Percentiles rank a stretch among this genome's conserved stretches.
Conservation (phyloP, 441 rosid genomes). For the Melianthus villosus region DNA sequence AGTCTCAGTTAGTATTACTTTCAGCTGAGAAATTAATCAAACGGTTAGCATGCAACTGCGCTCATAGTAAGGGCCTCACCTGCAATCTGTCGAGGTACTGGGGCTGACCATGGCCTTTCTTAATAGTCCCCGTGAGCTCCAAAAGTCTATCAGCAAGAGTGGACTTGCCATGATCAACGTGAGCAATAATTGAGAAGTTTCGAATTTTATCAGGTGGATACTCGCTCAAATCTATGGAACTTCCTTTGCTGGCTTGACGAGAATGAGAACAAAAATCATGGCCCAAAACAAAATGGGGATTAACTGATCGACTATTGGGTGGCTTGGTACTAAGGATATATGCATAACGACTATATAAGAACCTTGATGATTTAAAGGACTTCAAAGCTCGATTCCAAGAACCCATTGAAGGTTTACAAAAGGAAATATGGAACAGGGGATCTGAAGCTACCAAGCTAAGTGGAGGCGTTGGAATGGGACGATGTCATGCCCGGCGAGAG, state of each 20-base stretch:
- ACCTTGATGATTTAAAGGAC: slow-evolving; percentile 33
- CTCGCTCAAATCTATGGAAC: slow-evolving; percentile 44
- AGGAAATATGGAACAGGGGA: too few species aligned
- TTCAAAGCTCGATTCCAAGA: slow-evolving; percentile 33
- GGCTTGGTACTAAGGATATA: slow-evolving; percentile 5
- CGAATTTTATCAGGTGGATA: slow-evolving; percentile 64
- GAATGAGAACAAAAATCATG: slow-evolving; percentile 35
- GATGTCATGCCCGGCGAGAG: too few species aligned
- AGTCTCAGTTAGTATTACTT: neutral
- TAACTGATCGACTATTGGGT: slow-evolving; percentile 1
- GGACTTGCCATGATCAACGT: slow-evolving; percentile 90
- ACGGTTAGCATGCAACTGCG: neutral
- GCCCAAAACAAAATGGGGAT: slow-evolving; percentile 9
- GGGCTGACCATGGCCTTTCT: slow-evolving; percentile 88
- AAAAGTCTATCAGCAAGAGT: slow-evolving; percentile 90
- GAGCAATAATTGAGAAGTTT: slow-evolving; percentile 91
- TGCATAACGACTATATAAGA: slow-evolving; percentile 6
- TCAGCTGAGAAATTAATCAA: neutral
- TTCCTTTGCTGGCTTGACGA: slow-evolving; percentile 25
- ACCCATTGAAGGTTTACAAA: slow-evolving; percentile 44
- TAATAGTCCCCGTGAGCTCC: slow-evolving; percentile 93
- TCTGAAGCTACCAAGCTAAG: too few species aligned
- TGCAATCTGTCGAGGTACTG: slow-evolving; percentile 91
- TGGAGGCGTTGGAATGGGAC: too few species aligned
- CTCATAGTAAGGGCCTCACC: slow-evolving; percentile 31